Percentiles rank a stretch among this genome's conserved stretches.
phyloP scores from a whole-genome alignment of 345 rosid genomes.

The Clarkia xantiana region DNA sequence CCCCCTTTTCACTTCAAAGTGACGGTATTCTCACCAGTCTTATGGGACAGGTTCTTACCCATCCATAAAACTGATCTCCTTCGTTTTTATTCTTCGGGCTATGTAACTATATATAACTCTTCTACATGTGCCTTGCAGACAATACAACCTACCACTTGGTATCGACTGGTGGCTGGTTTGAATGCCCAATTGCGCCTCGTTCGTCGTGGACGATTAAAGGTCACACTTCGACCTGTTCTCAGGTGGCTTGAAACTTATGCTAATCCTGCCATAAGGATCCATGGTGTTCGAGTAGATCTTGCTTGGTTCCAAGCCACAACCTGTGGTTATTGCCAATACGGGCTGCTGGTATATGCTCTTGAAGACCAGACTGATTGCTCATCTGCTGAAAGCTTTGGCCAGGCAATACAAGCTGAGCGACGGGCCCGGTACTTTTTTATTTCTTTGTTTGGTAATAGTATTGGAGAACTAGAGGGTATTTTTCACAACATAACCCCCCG shows the following conservation, averaged over 20 bases:
- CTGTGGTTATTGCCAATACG: conserved; percentile 94
- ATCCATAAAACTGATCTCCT: background rate
- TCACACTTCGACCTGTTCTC: conserved; percentile 67
- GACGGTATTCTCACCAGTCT: conserved; percentile 74
- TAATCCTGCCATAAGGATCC: conserved; percentile 86
- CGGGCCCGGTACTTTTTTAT: conserved; percentile 38
- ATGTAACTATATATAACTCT: no score
- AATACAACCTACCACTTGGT: conserved; percentile 85
- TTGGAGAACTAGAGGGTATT: background rate
- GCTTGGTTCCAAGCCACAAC: conserved; percentile 99
- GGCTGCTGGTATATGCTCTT: conserved; percentile 56
- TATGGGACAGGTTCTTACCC: conserved; percentile 64
- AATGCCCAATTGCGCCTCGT: conserved; percentile 93
- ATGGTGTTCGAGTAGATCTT: conserved; percentile 68
- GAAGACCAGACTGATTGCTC: conserved; percentile 25
- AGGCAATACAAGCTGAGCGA: conserved; percentile 22
- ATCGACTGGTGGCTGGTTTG: conserved; percentile 86
- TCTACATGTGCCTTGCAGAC: conserved; percentile 33
- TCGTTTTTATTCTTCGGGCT: no score
- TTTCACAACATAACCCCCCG: background rate
- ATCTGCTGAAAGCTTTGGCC: conserved; percentile 27
- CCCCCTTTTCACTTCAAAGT: conserved; percentile 76
- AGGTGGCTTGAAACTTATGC: conserved; percentile 82
- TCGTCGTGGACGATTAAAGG: conserved; percentile 70
- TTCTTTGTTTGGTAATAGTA: background rate